Conservation (phyloP, 2,329 filamentous ascomycete species). For the Monosporascus ibericus region DNA sequence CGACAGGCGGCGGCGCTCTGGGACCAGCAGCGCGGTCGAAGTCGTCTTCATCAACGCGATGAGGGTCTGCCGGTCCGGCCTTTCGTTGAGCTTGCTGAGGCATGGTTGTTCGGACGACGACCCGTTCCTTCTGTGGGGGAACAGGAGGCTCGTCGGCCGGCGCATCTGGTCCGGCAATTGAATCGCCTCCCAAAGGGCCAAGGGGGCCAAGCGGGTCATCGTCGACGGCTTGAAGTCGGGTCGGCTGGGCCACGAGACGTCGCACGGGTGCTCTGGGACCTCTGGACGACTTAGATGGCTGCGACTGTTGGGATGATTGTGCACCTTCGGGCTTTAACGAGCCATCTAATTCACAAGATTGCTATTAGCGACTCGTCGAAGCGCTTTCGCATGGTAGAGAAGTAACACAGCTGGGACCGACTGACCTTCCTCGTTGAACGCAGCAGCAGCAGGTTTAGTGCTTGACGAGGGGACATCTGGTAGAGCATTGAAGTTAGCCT, state of each 20-base stretch:
- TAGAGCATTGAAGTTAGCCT: slow-evolving; percentile 2
- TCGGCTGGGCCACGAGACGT: slow-evolving; percentile 67
- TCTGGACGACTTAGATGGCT: slow-evolving; percentile 24
- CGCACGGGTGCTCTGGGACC: slow-evolving; percentile 33
- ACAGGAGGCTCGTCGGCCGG: slow-evolving; percentile 53
- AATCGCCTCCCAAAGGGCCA: slow-evolving; percentile 55
- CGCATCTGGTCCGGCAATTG: slow-evolving; percentile 25
- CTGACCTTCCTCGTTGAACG: slow-evolving; percentile 19
- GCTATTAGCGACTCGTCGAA: slow-evolving; percentile 7
- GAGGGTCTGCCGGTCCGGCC: slow-evolving; percentile 45
- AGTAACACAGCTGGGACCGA: not conserved
- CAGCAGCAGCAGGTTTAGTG: slow-evolving; percentile 14
- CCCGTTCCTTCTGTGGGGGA: slow-evolving; percentile 62
- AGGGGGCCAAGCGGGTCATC: slow-evolving; percentile 69
- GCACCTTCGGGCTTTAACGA: slow-evolving; percentile 18
- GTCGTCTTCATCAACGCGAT: slow-evolving; percentile 70
- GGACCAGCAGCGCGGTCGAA: slow-evolving; percentile 42
- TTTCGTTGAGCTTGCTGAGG: slow-evolving; percentile 36
- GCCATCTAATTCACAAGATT: slow-evolving; percentile 9
- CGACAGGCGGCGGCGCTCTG: slow-evolving; percentile 61
- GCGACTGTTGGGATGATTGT: slow-evolving; percentile 24
- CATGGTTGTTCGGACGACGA: slow-evolving; percentile 55
- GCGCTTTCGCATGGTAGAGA: not conserved
- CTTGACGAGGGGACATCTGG: slow-evolving; percentile 35
- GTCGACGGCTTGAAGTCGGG: slow-evolving; percentile 69